These are phyloP conservation scores for Leucaena leucocephala DNA, from an alignment of 306 rosid species.

Conservation along the genomic window DNA sequence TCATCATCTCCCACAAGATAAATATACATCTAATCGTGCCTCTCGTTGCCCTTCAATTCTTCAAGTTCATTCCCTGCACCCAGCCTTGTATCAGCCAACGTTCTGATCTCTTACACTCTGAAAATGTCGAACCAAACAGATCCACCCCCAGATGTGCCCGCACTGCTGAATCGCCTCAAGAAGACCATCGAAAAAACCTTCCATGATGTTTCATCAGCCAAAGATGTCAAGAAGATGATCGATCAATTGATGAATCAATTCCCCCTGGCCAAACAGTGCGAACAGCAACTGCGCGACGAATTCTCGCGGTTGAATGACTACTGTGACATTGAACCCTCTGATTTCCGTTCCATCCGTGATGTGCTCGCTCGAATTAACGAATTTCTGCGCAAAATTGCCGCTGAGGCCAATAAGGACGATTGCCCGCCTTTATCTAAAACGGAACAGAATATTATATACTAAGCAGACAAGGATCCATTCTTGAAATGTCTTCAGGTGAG, in stretches of 20 bases:
- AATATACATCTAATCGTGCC: too few relatives aligned
- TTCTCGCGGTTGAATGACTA: neutral
- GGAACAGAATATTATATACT: neutral
- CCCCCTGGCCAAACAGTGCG: neutral
- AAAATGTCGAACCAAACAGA: neutral
- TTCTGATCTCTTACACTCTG: neutral
- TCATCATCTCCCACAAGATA: too few relatives aligned
- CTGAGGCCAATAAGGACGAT: neutral
- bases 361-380: neutral
- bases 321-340: too few relatives aligned
- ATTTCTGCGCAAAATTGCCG: neutral
- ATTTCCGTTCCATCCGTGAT: neutral
- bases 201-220: neutral
- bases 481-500: conserved; percentile 35
- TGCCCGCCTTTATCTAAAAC: neutral
- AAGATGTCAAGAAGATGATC: neutral
- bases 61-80: neutral
- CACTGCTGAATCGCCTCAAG: neutral
- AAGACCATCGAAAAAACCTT: neutral
- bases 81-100: neutral
- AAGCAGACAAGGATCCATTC: neutral
- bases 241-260: neutral
- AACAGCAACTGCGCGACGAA: neutral
- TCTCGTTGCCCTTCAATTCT: too few relatives aligned
- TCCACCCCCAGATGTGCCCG: neutral